phyloP scores from a whole-genome alignment of 306 rosid genomes.

The Potentilla sterilis region DNA sequence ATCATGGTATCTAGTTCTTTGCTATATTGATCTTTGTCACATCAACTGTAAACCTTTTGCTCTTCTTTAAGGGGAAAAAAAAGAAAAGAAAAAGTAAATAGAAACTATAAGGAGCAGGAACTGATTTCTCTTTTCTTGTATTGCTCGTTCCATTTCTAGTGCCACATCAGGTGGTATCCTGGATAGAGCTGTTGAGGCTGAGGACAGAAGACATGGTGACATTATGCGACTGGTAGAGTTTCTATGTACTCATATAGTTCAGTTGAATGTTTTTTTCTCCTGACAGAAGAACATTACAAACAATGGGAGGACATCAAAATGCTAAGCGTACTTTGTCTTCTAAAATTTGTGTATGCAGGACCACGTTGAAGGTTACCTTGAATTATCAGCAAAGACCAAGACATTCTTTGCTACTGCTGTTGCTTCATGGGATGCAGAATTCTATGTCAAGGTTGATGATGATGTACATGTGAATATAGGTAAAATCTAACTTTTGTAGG shows the following conservation, averaged over 20 bases:
- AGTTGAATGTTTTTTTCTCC: background rate
- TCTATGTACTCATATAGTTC: slow-evolving; percentile 19
- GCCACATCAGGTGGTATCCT: slow-evolving; percentile 63
- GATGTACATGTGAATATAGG: slow-evolving; percentile 66
- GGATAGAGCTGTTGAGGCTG: slow-evolving; percentile 59
- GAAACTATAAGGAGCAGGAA: background rate
- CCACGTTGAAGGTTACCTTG: slow-evolving; percentile 62
- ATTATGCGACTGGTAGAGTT: slow-evolving; percentile 50
- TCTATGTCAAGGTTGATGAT: slow-evolving; percentile 58
- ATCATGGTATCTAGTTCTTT: background rate
- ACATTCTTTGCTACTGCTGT: slow-evolving; percentile 52
- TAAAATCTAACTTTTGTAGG: slow-evolving; percentile 16
- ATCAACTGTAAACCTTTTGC: background rate
- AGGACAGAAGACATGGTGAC: slow-evolving; percentile 52
- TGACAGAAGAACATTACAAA: background rate
- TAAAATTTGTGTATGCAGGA: slow-evolving; percentile 35
- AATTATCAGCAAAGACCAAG: slow-evolving; percentile 59
- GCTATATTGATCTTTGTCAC: background rate
- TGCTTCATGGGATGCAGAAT: slow-evolving; percentile 56
- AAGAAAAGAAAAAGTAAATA: background rate
- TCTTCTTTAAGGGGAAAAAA: background rate
- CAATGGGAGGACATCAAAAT: background rate
- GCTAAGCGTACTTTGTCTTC: background rate
- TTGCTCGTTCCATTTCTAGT: slow-evolving; percentile 29
- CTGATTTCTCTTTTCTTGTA: background rate